phyloP scores from a whole-genome alignment of 2,329 filamentous ascomycete genomes.

The Paraconiothyrium sp. region DNA sequence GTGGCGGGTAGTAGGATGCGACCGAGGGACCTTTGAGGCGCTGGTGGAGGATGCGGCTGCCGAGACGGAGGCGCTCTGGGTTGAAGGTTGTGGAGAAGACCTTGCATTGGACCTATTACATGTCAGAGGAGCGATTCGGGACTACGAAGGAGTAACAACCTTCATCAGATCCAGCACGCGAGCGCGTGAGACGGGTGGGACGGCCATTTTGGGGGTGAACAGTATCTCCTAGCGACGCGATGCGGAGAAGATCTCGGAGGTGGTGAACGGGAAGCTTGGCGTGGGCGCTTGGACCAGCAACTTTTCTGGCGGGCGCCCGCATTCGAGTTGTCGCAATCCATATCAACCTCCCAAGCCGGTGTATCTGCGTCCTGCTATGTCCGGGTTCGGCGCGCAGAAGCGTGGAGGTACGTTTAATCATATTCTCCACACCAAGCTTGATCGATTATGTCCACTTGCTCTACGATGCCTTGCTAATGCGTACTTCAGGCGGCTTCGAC shows the following conservation, averaged over 20 bases:
- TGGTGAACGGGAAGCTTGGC: slow-evolving; percentile 25
- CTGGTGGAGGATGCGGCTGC: slow-evolving; percentile 92
- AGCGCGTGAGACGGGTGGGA: slow-evolving; percentile 62
- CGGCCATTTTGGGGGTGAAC: slow-evolving; percentile 55
- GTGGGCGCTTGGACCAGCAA: background rate
- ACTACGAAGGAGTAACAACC: slow-evolving; percentile 58
- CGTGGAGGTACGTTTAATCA: slow-evolving; percentile 4
- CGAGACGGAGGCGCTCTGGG: slow-evolving; percentile 80
- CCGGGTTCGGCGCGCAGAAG: slow-evolving; percentile 13
- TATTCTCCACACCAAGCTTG: background rate
- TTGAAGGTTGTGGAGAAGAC: slow-evolving; percentile 94
- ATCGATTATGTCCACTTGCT: background rate
- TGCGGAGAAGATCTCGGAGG: slow-evolving; percentile 22
- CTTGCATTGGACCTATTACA: slow-evolving; percentile 81
- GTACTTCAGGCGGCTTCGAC: slow-evolving; percentile 31
- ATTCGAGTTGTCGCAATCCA: background rate
- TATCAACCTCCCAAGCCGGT: background rate
- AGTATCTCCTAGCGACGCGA: slow-evolving; percentile 15
- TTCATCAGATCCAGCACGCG: slow-evolving; percentile 77
- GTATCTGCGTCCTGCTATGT: slow-evolving; percentile 5
- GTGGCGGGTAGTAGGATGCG: slow-evolving; percentile 88
- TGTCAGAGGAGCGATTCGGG: slow-evolving; percentile 17
- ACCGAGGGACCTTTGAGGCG: slow-evolving; percentile 84
- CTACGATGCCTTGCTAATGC: slow-evolving; percentile 17
- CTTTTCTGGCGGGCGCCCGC: background rate